Evolutionary conservation across 2,329 filamentous ascomycete genomes (phyloP).

Genomic region (Thermomyces lanuginosus): DNA sequence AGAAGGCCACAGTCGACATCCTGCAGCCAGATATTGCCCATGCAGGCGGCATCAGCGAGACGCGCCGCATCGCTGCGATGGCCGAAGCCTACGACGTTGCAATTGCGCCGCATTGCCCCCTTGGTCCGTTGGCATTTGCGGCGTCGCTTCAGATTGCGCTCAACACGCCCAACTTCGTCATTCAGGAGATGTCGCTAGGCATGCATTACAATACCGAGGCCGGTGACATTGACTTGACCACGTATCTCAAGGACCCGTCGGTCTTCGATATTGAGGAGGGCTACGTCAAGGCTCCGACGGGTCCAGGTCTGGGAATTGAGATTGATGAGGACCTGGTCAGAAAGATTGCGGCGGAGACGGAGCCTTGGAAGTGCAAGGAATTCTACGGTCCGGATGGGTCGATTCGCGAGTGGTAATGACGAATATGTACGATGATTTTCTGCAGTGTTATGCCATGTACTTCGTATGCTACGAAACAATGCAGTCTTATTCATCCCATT

Average conservation of each 20-base stretch:
- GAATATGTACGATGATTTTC: background rate
- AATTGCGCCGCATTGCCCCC: slow-evolving; percentile 55
- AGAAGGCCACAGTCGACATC: slow-evolving; percentile 51
- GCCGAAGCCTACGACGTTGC: slow-evolving; percentile 59
- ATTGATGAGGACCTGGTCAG: slow-evolving; percentile 53
- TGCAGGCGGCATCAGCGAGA: slow-evolving; percentile 55
- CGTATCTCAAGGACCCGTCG: slow-evolving; percentile 47
- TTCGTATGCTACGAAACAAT: slow-evolving; percentile 25
- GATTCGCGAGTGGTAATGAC: slow-evolving; percentile 48
- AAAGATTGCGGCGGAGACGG: slow-evolving; percentile 39
- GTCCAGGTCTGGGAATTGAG: slow-evolving; percentile 52
- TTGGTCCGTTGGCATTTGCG: slow-evolving; percentile 57
- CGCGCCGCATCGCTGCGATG: slow-evolving; percentile 52
- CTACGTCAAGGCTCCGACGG: slow-evolving; percentile 44
- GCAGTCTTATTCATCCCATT: too few relatives aligned
- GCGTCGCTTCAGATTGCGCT: slow-evolving; percentile 53
- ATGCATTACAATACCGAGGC: slow-evolving; percentile 59
- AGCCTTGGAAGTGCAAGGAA: slow-evolving; percentile 49
- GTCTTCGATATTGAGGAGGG: slow-evolving; percentile 53
- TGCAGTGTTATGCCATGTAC: slow-evolving; percentile 21
- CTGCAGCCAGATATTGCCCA: slow-evolving; percentile 59
- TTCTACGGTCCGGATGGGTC: slow-evolving; percentile 53
- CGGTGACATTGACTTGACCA: slow-evolving; percentile 47
- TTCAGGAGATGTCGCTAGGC: slow-evolving; percentile 63
- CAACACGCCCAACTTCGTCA: slow-evolving; percentile 47